Evolutionary conservation across 192 early-diverging fungal species (phyloP).

Genomic region (Coemansia sp.): DNA sequence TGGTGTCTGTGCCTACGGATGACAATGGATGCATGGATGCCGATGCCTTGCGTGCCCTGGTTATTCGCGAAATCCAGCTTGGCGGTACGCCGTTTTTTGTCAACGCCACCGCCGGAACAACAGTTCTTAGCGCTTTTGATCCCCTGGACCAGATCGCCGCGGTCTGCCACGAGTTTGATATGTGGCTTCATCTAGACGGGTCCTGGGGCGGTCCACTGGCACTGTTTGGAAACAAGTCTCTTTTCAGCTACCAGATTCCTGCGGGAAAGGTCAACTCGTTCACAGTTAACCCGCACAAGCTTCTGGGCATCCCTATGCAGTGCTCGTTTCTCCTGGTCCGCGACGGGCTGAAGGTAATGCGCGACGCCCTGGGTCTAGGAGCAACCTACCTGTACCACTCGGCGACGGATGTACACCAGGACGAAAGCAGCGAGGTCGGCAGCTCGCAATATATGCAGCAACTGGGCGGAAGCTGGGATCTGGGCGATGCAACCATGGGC

Average conservation of each 20-base stretch:
- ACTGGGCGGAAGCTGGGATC: slow-evolving; percentile 55
- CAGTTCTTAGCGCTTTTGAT: slow-evolving; percentile 81
- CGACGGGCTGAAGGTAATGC: slow-evolving; percentile 57
- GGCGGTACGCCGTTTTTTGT: slow-evolving; percentile 75
- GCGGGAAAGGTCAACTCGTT: slow-evolving; percentile 60
- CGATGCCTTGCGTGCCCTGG: slow-evolving; percentile 54
- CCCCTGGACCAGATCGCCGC: slow-evolving; percentile 60
- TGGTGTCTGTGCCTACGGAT: slow-evolving; percentile 68
- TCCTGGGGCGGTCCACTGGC: slow-evolving; percentile 74
- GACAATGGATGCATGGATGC: slow-evolving; percentile 62
- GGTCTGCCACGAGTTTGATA: slow-evolving; percentile 60
- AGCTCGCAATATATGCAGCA: slow-evolving; percentile 25
- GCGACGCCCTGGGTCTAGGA: slow-evolving; percentile 60
- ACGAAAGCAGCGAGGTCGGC: background rate
- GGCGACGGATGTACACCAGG: background rate
- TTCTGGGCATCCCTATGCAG: slow-evolving; percentile 75
- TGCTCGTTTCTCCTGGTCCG: slow-evolving; percentile 72
- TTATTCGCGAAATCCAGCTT: slow-evolving; percentile 36
- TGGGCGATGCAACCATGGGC: slow-evolving; percentile 76
- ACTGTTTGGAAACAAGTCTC: slow-evolving; percentile 59
- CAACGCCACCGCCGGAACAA: slow-evolving; percentile 81
- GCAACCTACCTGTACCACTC: slow-evolving; percentile 71
- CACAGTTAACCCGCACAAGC: slow-evolving; percentile 80
- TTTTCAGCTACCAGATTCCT: slow-evolving; percentile 10
- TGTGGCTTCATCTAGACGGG: slow-evolving; percentile 80